Evolutionary conservation across 164 flowering plant species (phyloP), one percentile per base, ranked within the genome.

Genomic region (Vitis labrusca): DNA sequence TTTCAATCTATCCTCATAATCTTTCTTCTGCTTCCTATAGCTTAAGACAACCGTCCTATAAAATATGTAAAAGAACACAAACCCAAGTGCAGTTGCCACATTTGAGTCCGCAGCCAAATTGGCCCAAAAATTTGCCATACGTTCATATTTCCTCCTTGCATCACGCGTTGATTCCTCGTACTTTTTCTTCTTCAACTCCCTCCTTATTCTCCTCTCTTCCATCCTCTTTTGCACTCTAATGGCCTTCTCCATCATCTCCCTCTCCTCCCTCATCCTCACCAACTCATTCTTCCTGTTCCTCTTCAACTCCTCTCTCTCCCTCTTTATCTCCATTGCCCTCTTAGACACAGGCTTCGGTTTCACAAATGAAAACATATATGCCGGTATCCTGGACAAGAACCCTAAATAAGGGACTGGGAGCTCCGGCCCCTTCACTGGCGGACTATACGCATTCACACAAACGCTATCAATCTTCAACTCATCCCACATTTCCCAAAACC

Each of bases 1-100:
- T 88, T 92, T 91, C 72, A 87, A 68, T 77, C 99, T 84, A 69
- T 94, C 99, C 48, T 94, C 99, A 47, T 89, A 91, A 80, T 94
- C 99, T 81, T 85, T 90, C 86, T 86, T 84, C 76, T 91, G 90
- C 77, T 54, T 84, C 79, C 74, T 82, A 72, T 92, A 94, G 23
- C 75, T 89, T 2, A 83, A 74, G 57, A 94, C 96, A 65, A 94
- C 99, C 0, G 82, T 79, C 64, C 80, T 59, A 66, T 92, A 92
- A 77, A 94, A 94, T 61, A 92, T 71, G 51, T 64, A 70, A 69
- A 94, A 91, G 73, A 94, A 91, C 56, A 92, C 44, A 14, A 87
- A 6, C 15, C 97, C 97, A 54, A 94, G 86, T 2, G 67, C 80
- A 3, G 83, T 79, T 13, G 92, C 44, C 48, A 92, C 84, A 73